Base-by-base conservation (phyloP, 2,329 filamentous ascomycete genomes). In the Xylaria sp. region DNA sequence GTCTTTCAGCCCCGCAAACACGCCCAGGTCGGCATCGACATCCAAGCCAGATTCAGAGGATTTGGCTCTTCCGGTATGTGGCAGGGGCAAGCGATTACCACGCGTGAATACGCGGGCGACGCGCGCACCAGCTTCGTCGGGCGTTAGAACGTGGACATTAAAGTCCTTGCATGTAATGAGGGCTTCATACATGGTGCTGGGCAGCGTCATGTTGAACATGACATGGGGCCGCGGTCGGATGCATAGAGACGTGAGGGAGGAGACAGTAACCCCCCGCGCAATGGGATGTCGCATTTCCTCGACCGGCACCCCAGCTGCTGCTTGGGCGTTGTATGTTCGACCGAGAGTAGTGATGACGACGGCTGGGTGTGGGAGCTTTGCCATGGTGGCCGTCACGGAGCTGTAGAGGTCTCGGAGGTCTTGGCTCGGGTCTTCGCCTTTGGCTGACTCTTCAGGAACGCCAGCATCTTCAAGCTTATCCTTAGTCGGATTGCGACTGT, bases 191-290 rank as follows among this genome's bases (percentile, higher is more conserved):
- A 87, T 89, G 13, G 85, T 83, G 75, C 86, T 88, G 23, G 87
- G 87, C 33, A 84, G 82, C 28, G 83, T 83, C 58, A 89, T 82
- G 78, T 89, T 89, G 81, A 90, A 89, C 0, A 83, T 85, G 7
- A 90, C 78, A 12, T 86, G 79, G 0, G 87, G 86, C 31, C 78
- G 81, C 0, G 87, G 86, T n/a, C 75, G 72, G 20, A 89, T 80
- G 18, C 85, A 83, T 31, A 90, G 78, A 0, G 86, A 88, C 2
- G 87, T 87, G 70, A 90, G 85, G 1, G 86, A 89, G 7, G 88
- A 89, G 81, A 89, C 86, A 39, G 88, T 89, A 83, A 89, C 87
- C 57, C 83, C 87, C 39, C 84, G 82, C 6, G 76, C 83, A 75
- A 49, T 74, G 63, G 68, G 77, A 25, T 39, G 76, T 71, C 71